Conservation (phyloP, 768 basidiomycete species). For the Mycena rosella region DNA sequence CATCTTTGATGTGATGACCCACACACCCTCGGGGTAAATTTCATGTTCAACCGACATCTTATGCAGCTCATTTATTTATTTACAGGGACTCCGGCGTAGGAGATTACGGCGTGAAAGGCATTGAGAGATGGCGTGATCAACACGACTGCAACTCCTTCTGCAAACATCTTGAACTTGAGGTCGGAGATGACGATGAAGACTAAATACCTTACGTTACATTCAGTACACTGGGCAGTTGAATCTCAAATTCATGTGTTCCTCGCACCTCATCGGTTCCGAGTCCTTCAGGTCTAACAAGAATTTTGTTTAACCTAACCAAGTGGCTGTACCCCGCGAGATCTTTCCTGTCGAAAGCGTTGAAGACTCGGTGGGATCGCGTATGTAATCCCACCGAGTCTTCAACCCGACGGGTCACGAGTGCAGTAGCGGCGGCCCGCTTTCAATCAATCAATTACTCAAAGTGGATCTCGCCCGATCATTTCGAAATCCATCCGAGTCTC, state of each 20-base stretch:
- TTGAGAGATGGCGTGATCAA: conserved; percentile 16
- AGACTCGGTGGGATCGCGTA: too few species aligned
- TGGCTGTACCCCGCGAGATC: too few species aligned
- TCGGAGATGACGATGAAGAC: conserved; percentile 7
- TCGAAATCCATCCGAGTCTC: too few species aligned
- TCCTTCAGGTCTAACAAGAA: too few species aligned
- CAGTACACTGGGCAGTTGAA: not conserved
- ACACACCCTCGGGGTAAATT: conserved; percentile 8
- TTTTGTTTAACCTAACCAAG: too few species aligned
- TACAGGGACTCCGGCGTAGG: conserved; percentile 13
- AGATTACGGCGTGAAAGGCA: conserved; percentile 7
- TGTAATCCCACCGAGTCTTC: too few species aligned
- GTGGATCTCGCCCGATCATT: too few species aligned
- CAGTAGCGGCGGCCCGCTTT: too few species aligned
- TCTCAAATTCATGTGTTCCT: not conserved
- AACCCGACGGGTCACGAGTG: too few species aligned
- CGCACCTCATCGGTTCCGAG: too few species aligned
- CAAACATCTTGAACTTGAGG: not conserved
- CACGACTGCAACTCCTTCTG: conserved; percentile 26
- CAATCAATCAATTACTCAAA: too few species aligned
- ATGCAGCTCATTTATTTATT: not conserved
- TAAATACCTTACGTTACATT: not conserved
- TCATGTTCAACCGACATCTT: not conserved
- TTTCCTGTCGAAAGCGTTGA: too few species aligned
- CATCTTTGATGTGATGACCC: conserved; percentile 21